A percentile compares a stretch with the other conserved stretches of the same genome.
These are phyloP conservation scores for Barnettozyma sp. DNA, from an alignment of 805 yeast genomes.

Conservation along the genomic window DNA sequence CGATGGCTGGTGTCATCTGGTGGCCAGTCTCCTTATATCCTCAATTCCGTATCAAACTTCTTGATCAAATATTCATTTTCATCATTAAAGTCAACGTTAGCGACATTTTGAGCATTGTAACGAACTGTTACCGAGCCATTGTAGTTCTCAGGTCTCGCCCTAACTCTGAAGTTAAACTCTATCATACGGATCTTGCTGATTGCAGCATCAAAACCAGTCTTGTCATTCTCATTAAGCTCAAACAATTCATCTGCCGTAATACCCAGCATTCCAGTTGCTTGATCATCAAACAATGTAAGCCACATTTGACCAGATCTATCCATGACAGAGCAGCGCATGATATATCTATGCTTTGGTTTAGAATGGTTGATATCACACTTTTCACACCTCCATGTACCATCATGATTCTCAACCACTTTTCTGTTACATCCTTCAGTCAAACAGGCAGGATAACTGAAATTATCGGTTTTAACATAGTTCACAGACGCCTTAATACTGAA, in stretches of 20 bases:
- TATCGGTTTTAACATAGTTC: constrained; percentile 63
- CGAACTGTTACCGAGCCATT: constrained; percentile 73
- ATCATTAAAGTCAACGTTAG: constrained; percentile 45
- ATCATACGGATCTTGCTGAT: constrained; percentile 51
- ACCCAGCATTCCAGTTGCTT: constrained; percentile 63
- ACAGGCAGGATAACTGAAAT: constrained; percentile 88
- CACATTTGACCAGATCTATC: constrained; percentile 82
- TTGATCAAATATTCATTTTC: constrained; percentile 54
- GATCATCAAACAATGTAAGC: constrained; percentile 82
- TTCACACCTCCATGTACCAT: constrained; percentile 89
- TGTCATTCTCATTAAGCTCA: constrained; percentile 39
- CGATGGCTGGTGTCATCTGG: too few species aligned
- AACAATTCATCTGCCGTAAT: constrained; percentile 53
- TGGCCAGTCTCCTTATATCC: background rate
- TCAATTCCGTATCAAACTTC: constrained; percentile 25
- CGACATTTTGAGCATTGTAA: constrained; percentile 54
- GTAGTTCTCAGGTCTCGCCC: constrained; percentile 79
- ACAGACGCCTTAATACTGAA: constrained; percentile 72
- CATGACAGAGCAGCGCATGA: constrained; percentile 65
- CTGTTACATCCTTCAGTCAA: constrained; percentile 68
- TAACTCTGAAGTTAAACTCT: constrained; percentile 67
- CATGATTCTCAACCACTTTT: constrained; percentile 69
- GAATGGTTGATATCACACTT: constrained; percentile 69
- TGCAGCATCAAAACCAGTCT: constrained; percentile 36
- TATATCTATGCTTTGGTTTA: constrained; percentile 73